Conservation (phyloP, 768 basidiomycete species). For the Psilocybe cyanescens region DNA sequence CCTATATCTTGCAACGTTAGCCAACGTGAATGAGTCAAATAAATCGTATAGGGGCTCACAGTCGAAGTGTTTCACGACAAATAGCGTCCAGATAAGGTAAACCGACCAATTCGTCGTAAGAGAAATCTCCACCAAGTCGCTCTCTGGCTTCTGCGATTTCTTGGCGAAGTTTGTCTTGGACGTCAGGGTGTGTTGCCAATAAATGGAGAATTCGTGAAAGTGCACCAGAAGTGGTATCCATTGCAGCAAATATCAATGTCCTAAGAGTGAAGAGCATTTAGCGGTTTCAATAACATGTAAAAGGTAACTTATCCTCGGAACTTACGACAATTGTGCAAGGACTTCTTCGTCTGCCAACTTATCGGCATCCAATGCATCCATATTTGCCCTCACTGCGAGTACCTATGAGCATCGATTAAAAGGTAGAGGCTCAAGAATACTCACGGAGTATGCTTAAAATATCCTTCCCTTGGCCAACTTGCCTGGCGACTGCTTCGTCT, state of each 20-base stretch:
- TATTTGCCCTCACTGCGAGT: slow-evolving; percentile 43
- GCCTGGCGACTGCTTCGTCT: slow-evolving; percentile 34
- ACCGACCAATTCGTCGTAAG: slow-evolving; percentile 31
- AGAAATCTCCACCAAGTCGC: slow-evolving; percentile 26
- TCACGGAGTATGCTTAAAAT: slow-evolving; percentile 50
- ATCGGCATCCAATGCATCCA: slow-evolving; percentile 33
- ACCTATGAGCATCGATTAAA: not conserved
- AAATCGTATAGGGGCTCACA: slow-evolving; percentile 18
- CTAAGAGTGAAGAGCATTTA: slow-evolving; percentile 7
- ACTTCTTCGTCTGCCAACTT: slow-evolving; percentile 39
- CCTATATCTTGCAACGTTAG: slow-evolving; percentile 3
- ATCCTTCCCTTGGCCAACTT: slow-evolving; percentile 46
- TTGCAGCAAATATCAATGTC: slow-evolving; percentile 31
- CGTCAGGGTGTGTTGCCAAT: slow-evolving; percentile 29
- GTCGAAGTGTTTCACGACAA: slow-evolving; percentile 35
- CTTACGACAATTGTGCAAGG: slow-evolving; percentile 38
- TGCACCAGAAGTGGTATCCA: slow-evolving; percentile 33
- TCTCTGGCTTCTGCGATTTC: slow-evolving; percentile 29
- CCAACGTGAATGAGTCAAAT: not conserved
- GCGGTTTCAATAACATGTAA: not conserved
- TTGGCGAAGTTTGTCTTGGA: slow-evolving; percentile 34
- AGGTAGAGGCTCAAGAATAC: slow-evolving; percentile 12
- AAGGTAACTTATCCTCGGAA: not conserved
- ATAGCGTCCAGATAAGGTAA: slow-evolving; percentile 39
- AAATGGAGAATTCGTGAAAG: slow-evolving; percentile 30